phyloP scores from a whole-genome alignment of 192 early-diverging fungal species.

The Gryganskiella cystojenkinii region DNA sequence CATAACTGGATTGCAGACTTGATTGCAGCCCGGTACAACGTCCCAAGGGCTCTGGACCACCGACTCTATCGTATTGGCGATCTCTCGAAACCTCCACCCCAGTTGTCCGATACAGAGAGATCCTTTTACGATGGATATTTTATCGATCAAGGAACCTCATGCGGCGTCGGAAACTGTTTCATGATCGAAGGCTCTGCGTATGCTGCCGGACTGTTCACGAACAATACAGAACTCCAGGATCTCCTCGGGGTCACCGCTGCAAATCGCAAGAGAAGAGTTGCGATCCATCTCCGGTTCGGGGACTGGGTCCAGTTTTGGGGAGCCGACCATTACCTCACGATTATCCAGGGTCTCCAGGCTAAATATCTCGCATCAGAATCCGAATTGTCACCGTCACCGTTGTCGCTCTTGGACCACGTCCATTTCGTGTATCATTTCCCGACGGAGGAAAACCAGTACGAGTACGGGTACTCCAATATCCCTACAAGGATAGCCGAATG shows the following conservation, averaged over 20 bases:
- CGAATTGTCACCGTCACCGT: too few species aligned
- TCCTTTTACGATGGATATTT: neutral
- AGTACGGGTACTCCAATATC: too few species aligned
- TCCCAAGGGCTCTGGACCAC: neutral
- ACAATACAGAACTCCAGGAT: conserved; percentile 1
- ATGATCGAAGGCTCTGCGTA: neutral
- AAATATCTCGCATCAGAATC: too few species aligned
- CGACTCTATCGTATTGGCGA: neutral
- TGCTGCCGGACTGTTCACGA: neutral
- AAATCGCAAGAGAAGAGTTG: neutral
- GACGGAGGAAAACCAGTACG: conserved; percentile 6
- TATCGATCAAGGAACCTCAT: conserved; percentile 2
- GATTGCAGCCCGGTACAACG: neutral
- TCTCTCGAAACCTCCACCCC: neutral
- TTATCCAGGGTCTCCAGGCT: conserved; percentile 3
- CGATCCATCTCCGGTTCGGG: conserved; percentile 10
- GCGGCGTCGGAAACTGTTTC: neutral
- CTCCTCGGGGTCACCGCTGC: neutral
- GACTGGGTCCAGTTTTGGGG: neutral
- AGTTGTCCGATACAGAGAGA: neutral
- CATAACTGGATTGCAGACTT: conserved; percentile 4
- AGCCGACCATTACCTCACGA: neutral
- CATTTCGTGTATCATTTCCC: conserved; percentile 13
- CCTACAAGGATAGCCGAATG: neutral
- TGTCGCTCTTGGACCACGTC: neutral